Evolutionary conservation across 371 early-diverging fungal genomes (phyloP).

Genomic region (Mucor sp.): DNA sequence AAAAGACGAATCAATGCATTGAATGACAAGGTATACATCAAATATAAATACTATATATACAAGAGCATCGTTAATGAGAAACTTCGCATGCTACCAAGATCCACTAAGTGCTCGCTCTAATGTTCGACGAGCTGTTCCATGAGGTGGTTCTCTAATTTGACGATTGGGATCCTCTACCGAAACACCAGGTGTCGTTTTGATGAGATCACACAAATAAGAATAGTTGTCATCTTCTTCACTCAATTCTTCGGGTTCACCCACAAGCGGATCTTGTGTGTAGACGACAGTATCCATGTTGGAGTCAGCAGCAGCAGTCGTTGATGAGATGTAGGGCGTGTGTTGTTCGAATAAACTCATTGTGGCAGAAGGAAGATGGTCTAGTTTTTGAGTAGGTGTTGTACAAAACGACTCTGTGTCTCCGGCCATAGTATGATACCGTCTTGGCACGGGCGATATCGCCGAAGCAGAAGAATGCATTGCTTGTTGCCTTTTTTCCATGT

Average conservation of each 20-base stretch:
- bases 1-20: no score
- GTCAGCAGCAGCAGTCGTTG: not conserved
- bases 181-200: constrained; percentile 7
- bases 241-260: constrained; percentile 32
- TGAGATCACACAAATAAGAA: not conserved
- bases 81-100: not conserved
- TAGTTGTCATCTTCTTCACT: constrained; percentile 13
- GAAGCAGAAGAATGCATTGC: not conserved
- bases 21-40: no score
- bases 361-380: constrained; percentile 18
- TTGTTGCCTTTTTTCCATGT: not conserved
- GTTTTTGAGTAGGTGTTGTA: constrained; percentile 6
- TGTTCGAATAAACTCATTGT: constrained; percentile 21
- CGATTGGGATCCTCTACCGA: constrained; percentile 7
- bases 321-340: not conserved
- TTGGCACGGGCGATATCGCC: not conserved
- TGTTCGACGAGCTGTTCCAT: not conserved
- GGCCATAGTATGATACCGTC: not conserved
- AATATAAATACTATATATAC: no score
- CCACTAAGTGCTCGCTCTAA: constrained; percentile 15
- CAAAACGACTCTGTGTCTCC: not conserved
- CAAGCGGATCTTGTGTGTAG: constrained; percentile 14
- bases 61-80: no score
- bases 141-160: constrained; percentile 2
- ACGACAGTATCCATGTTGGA: not conserved